Base-by-base conservation (phyloP, 2,329 filamentous ascomycete genomes). In the Lasiodiplodia sp. region DNA sequence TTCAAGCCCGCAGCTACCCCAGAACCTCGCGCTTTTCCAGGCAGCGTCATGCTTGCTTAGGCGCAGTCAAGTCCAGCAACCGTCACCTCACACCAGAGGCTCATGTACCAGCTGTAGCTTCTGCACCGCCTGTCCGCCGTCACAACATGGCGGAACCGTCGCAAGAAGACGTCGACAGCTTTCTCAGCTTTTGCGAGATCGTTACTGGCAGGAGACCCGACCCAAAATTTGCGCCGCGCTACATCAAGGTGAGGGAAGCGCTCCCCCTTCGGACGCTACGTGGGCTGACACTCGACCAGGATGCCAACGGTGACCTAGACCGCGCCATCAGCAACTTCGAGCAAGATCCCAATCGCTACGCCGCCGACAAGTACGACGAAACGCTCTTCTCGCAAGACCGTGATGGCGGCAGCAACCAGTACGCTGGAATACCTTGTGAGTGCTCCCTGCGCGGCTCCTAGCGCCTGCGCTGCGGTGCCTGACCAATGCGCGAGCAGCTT, bases 371-470 rank as follows among this genome's bases (percentile, higher is more conserved):
- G 25, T 69, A 69, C 52, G 68, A 69, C 16, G 68, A 69, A 38
- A 47, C 53, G 10, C 52, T 66, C 49, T 69, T 69, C 55, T 62
- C 68, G 28, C 68, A 69, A 51, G 68, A 69, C 28, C 62, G 68
- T n/a, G 60, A 69, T 40, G 68, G 68, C n/a, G 68, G 68, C 21
- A 65, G 55, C 55, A 52, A 44, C 21, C 58, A 65, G 38, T 57
- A 64, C 14, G 67, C 58, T 14, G 67, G 58, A 12, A 40, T 68
- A 40, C 67, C 67, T 37, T 68, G 67, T 68, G 47, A 65, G 60
- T 58, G 25, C 53, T 51, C 18, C 6, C 12, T 21, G 47, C 28
- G 12, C 37, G 25, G 52, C 53, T 67, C 53, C 8, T 37, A 44
- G 55, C 37, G 23, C 64, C 51, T 55, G 60, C 40, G n/a, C 28